These are phyloP conservation scores for Botryotinia calthae DNA, from an alignment of 2,329 filamentous ascomycete genomes.

Conservation along the genomic window DNA sequence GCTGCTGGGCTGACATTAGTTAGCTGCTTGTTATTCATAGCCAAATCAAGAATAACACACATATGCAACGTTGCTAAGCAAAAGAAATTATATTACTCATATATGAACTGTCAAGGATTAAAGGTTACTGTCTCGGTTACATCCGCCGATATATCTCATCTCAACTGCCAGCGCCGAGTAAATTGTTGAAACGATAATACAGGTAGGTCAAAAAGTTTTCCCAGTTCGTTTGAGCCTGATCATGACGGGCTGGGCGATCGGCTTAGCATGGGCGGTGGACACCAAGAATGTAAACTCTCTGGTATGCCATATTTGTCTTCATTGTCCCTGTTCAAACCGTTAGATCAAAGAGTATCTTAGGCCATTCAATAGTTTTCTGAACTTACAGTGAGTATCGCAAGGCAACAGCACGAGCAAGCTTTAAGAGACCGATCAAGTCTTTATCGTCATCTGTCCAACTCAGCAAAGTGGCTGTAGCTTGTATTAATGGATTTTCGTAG, in stretches of 20 bases:
- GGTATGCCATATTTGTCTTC: background rate
- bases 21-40: background rate
- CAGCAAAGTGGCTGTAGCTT: background rate
- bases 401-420: background rate
- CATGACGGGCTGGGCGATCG: background rate
- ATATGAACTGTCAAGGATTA: too few species aligned
- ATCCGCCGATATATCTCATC: too few species aligned
- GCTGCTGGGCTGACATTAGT: background rate
- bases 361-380: background rate
- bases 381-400: background rate
- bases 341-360: background rate
- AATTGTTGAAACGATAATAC: too few species aligned
- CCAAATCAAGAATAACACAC: background rate
- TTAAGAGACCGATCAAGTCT: background rate
- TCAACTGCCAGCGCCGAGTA: too few species aligned
- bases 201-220: background rate
- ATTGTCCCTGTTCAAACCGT: background rate
- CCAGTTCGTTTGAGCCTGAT: too few species aligned
- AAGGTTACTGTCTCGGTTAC: too few species aligned
- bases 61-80: background rate
- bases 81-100: background rate
- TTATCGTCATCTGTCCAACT: background rate
- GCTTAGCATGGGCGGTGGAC: background rate
- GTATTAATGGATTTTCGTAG: background rate
- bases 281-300: background rate